phyloP scores from a whole-genome alignment of 176 grass and related monocot species.

The Calamus simplicifolius region DNA sequence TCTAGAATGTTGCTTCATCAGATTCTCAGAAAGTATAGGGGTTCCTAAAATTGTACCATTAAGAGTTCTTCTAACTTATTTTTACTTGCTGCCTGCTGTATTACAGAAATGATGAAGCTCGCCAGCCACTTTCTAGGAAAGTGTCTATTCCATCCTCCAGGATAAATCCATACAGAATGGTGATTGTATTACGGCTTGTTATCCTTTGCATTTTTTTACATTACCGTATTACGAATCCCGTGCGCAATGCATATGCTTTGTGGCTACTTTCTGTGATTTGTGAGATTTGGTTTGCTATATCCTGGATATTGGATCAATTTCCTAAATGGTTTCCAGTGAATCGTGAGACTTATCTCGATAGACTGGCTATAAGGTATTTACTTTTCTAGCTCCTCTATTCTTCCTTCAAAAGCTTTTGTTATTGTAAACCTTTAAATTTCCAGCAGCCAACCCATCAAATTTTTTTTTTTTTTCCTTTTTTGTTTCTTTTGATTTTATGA shows the following conservation, averaged over 20 bases:
- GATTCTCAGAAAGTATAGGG: too few relatives aligned
- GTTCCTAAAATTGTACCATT: too few relatives aligned
- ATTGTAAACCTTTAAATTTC: too few relatives aligned
- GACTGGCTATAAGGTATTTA: constrained; percentile 81
- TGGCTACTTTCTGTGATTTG: constrained; percentile 96
- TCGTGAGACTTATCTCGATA: constrained; percentile 97
- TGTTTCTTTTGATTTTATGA: too few relatives aligned
- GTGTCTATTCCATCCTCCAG: constrained; percentile 85
- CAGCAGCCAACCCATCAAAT: too few relatives aligned
- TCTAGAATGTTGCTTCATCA: too few relatives aligned
- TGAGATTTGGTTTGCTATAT: constrained; percentile 98
- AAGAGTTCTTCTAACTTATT: not conserved
- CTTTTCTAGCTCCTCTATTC: constrained; percentile 17
- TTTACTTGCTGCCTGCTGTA: constrained; percentile 10
- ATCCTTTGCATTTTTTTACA: constrained; percentile 7
- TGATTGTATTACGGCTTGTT: constrained; percentile 12
- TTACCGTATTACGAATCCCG: constrained; percentile 5
- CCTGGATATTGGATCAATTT: constrained; percentile 99
- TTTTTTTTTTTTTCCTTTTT: too few relatives aligned
- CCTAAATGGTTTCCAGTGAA: constrained; percentile 97
- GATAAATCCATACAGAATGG: constrained; percentile 61
- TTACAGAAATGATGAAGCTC: constrained; percentile 95
- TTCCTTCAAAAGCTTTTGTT: too few relatives aligned
- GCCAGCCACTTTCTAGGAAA: constrained; percentile 92
- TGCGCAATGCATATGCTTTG: constrained; percentile 18